phyloP scores from a whole-genome alignment of 2,329 filamentous ascomycete species.

The Exophiala oligosperma region DNA sequence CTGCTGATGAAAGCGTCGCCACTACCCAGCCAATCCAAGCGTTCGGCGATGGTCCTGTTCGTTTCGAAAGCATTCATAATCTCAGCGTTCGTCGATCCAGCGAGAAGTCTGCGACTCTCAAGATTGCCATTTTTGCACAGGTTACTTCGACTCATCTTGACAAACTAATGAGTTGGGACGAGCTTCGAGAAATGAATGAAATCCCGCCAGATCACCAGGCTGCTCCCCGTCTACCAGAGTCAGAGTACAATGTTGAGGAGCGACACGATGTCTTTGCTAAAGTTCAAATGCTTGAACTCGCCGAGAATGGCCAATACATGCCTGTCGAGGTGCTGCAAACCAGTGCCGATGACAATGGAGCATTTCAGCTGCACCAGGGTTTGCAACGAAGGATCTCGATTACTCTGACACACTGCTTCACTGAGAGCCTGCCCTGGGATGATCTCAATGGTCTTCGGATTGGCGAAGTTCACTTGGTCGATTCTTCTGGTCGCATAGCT shows the following conservation, averaged over 20 bases:
- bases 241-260: slow-evolving; percentile 90
- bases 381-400: slow-evolving; percentile 85
- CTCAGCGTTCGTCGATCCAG: slow-evolving; percentile 88
- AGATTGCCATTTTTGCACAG: slow-evolving; percentile 87
- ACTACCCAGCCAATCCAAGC: slow-evolving; percentile 92
- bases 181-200: slow-evolving; percentile 78
- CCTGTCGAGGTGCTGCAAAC: slow-evolving; percentile 91
- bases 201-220: slow-evolving; percentile 51
- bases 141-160: slow-evolving; percentile 93
- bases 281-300: slow-evolving; percentile 85
- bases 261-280: slow-evolving; percentile 89
- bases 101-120: slow-evolving; percentile 70
- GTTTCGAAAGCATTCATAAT: slow-evolving; percentile 96
- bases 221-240: slow-evolving; percentile 75
- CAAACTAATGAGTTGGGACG: slow-evolving; percentile 97
- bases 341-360: slow-evolving; percentile 79
- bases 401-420: slow-evolving; percentile 87
- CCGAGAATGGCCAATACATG: slow-evolving; percentile 85
- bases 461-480: slow-evolving; percentile 78
- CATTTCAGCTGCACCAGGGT: slow-evolving; percentile 93
- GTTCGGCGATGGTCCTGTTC: slow-evolving; percentile 88
- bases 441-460: slow-evolving; percentile 75
- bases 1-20: slow-evolving; percentile 85
- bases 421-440: slow-evolving; percentile 84
- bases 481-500: slow-evolving; percentile 79